Evolutionary conservation across 1,139 yeast genomes (phyloP), one percentile per base, ranked within the genome.

Genomic region (Tardiomyces digboiensis): DNA sequence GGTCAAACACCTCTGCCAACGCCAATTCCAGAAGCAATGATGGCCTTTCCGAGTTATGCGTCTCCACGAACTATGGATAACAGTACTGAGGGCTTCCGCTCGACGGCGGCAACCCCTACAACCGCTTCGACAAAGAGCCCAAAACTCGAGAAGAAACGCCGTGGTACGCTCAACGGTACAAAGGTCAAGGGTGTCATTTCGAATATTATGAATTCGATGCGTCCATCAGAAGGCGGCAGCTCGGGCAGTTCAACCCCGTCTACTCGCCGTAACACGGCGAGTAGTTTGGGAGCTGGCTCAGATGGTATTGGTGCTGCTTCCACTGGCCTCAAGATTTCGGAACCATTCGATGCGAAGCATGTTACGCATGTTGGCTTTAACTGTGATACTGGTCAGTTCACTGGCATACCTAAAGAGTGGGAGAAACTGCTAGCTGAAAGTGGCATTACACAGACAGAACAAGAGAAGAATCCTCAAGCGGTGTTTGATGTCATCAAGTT

Each of bases 401-500:
- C 91, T 2, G 97, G 96, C 1, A 71, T 89, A 44, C 98, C 97
- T 1, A 78, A 77, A 41, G 96, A 86, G 61, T 91, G 98, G 98
- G 91, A 86, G 55, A 74, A 77, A 48, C 69, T 88, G 41, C 71
- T 91, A 49, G 76, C 82, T 18, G 93, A 89, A 16, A 82, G 88
- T 60, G 97, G 97, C 39, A 86, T 91, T 43, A 76, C 94, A 5
- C 78, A 76, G 54, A 76, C 75, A 39, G 97, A 91, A 55, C 96
- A 88, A 58, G 81, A 83, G 55, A 84, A 82, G 54, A 88, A 91
- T 59, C 96, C 97, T 2, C 93, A 87, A 63, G 97, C 95, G 0
- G 95, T 88, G 7, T 80, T 85, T 75, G 95, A 88, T 58, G 88
- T 89, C 52, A 94, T 89, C 48, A 86, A 89, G 38, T 87, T 86